Evolutionary conservation across 805 yeast species (phyloP).

Genomic region (Ogataea siamensis): DNA sequence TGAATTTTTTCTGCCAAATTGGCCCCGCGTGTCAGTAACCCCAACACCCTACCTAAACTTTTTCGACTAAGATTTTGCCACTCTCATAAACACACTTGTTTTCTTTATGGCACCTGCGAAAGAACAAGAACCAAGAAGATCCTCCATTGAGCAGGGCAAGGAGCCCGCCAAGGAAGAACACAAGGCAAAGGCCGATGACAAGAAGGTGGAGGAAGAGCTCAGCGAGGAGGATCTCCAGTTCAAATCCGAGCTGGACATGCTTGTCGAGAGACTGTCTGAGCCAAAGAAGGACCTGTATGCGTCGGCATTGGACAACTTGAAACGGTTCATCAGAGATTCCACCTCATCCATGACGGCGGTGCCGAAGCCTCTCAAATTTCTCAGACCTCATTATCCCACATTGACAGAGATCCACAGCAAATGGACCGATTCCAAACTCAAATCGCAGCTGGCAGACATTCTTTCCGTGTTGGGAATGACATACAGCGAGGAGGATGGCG

Average conservation of each 20-base stretch:
- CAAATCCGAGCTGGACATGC: constrained; percentile 79
- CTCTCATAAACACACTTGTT: constrained; percentile 11
- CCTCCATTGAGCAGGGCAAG: constrained; percentile 13
- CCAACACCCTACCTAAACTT: constrained; percentile 3
- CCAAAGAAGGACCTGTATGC: constrained; percentile 50
- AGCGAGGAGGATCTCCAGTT: constrained; percentile 91
- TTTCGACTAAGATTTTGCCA: constrained; percentile 20
- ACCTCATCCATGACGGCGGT: constrained; percentile 99
- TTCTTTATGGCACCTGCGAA: constrained; percentile 26
- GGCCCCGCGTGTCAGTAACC: constrained; percentile 7
- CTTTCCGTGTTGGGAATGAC: constrained; percentile 95
- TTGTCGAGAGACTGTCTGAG: constrained; percentile 76
- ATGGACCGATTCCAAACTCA: constrained; percentile 53
- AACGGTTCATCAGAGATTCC: constrained; percentile 79
- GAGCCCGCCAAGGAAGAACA: constrained; percentile 15
- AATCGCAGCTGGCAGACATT: constrained; percentile 74
- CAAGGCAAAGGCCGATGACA: constrained; percentile 19
- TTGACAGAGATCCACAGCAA: constrained; percentile 62
- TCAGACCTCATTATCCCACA: constrained; percentile 80
- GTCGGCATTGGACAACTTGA: constrained; percentile 66
- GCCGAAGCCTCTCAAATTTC: constrained; percentile 95
- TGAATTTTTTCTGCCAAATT: constrained; percentile 16
- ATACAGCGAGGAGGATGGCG: constrained; percentile 69
- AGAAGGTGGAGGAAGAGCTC: constrained; percentile 66
- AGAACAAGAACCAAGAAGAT: constrained; percentile 20